These are phyloP conservation scores for Kuraishia hungarica DNA, from an alignment of 805 yeast genomes.

Conservation along the genomic window DNA sequence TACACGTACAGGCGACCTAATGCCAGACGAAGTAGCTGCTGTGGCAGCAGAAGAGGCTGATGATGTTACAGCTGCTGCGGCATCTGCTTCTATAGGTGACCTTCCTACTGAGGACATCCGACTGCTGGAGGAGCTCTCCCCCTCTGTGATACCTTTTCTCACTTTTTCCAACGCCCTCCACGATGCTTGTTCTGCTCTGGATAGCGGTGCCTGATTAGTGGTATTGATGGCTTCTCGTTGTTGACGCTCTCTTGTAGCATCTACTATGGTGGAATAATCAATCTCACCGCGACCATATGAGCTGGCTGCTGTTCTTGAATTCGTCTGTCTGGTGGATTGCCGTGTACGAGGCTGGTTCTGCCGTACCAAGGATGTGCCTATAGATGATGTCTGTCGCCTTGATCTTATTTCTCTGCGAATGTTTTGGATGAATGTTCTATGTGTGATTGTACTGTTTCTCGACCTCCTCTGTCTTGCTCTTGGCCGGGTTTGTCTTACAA, in stretches of 20 bases:
- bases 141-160: conserved; percentile 5
- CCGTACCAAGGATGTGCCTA: conserved; percentile 10
- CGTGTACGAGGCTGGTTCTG: neutral
- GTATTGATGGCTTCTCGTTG: conserved; percentile 3
- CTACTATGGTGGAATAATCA: conserved; percentile 16
- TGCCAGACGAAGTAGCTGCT: neutral
- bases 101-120: neutral
- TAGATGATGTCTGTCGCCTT: conserved; percentile 10
- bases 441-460: conserved; percentile 3
- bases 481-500: conserved; percentile 1
- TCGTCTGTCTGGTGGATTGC: neutral
- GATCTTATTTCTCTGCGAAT: conserved; percentile 16
- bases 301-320: neutral
- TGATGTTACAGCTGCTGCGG: neutral
- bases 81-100: neutral
- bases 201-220: neutral
- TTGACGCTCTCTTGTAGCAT: conserved; percentile 10
- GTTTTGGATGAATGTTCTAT: conserved; percentile 10
- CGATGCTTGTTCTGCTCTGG: conserved; percentile 16
- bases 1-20: neutral
- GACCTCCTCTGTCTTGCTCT: conserved; percentile 4
- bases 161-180: conserved; percentile 21
- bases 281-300: conserved; percentile 1
- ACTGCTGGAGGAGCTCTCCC: neutral
- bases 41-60: neutral